Evolutionary conservation across 2,329 filamentous ascomycete species (phyloP).

Genomic region (Myriosclerotinia scirpicola): DNA sequence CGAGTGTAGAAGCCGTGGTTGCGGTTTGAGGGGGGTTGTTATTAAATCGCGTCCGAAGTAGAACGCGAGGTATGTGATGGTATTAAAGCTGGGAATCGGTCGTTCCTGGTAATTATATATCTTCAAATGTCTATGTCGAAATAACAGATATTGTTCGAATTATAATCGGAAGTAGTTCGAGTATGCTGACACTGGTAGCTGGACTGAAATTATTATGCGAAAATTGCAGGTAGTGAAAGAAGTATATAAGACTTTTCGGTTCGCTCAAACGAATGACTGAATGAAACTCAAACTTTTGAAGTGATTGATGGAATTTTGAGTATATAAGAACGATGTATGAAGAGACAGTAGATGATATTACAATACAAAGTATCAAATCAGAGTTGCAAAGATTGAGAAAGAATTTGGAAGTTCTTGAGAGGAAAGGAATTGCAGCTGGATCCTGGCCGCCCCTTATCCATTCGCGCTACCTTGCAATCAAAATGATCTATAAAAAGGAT

Average conservation of each 20-base stretch:
- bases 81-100: conserved; percentile 16
- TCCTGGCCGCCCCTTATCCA: conserved; percentile 33
- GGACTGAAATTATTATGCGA: conserved; percentile 17
- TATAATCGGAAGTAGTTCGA: conserved; percentile 24
- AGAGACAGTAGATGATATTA: conserved; percentile 25
- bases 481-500: conserved; percentile 39
- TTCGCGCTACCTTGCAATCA: conserved; percentile 34
- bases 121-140: conserved; percentile 29
- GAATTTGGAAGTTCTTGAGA: conserved; percentile 9
- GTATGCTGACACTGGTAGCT: conserved; percentile 18
- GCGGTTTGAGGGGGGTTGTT: conserved; percentile 39
- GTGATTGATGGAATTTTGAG: conserved; percentile 21
- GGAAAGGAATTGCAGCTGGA: conserved; percentile 23
- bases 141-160: conserved; percentile 28
- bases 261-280: conserved; percentile 38
- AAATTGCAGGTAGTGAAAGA: conserved; percentile 18
- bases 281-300: conserved; percentile 28
- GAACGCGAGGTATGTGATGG: conserved; percentile 34
- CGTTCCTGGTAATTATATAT: conserved; percentile 26
- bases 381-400: conserved; percentile 12
- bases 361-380: conserved; percentile 15
- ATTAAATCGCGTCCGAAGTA: conserved; percentile 35
- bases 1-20: conserved; percentile 58
- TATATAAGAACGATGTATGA: conserved; percentile 34
- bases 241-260: conserved; percentile 19